Base-by-base conservation (phyloP, 371 early-diverging fungal species). In the Nematocida displodere region DNA sequence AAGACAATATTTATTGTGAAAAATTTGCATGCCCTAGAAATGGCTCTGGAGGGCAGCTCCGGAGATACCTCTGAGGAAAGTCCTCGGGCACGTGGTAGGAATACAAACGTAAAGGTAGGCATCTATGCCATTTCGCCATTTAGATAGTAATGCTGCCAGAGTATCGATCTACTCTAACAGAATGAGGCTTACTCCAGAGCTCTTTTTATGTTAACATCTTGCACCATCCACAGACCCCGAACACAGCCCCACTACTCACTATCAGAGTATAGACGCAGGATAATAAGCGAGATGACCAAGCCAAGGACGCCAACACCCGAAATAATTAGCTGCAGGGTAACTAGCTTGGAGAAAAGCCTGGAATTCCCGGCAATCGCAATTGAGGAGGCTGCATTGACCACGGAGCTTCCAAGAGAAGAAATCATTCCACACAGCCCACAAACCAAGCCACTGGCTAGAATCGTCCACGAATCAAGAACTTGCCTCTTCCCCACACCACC, bases 241-340 rank as follows among this genome's bases (percentile, higher is more conserved):
- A 26, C 24, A 13, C 36, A 13, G 13, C 13, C 17, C 11, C 59
- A 3, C 22, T 15, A 44, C 15, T 13, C 13, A 26, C n/a, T 59
- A 33, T 44, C 62, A 2, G 7, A 26, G 33, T 15, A 62, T 24
- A 71, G 28, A 49, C 28, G 3, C 24, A 71, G 50, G 28, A 71
- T 47, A 24, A 62, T 42, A 20, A 71, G 31, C n/a, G 75, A 56
- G 8, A 78, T 47, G 53, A 82, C 68, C 47, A 82, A 66, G 4
- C 83, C 83, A 40, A 84, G 49, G 24, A 80, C 55, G n/a, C 85
- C 85, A 28, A 83, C 71, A 42, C 78, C 66, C 33, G 81, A 81
- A 17, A 81, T 66, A 42, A 84, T 79, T 17, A 84, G 50, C 66
- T 83, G 82, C 29, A 83, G 44, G 59, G 77, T 66, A 15, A 84